Evolutionary conservation across 2,329 filamentous ascomycete genomes (phyloP), one percentile per base, ranked within the genome.

Genomic region (Stagonosporopsis cucurbitacearum): DNA sequence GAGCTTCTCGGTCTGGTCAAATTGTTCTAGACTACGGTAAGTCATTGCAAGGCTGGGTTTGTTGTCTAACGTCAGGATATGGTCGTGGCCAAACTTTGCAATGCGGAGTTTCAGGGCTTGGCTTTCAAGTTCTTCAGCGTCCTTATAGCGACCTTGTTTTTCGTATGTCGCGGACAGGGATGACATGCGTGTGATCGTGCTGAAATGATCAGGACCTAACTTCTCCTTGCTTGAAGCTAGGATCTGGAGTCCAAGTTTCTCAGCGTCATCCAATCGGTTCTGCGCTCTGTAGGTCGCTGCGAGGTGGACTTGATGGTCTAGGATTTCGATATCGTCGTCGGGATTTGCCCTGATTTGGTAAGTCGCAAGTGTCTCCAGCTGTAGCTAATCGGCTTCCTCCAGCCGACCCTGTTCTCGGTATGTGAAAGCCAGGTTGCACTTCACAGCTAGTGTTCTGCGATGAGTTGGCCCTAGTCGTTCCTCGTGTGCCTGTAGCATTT

Each of bases 61-160:
- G 36, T 22, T 58, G n/a, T 30, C 37, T 6, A 59, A 32, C 28
- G 52, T 56, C 3, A 33, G 30, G 26, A 37, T 30, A 20, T 51
- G 52, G 3, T 48, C 20, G 20, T 35, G 25, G 9, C 46, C 47
- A 4, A 52, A 20, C 6, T 15, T 26, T n/a, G 42, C 11, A 13
- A 28, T 35, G 12, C 25, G 7, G 4, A 54, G 17, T 17, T 48
- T 17, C n/a, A 57, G 23, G 3, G 19, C 2, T 20, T 41, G 30
- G 22, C 12, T 2, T 33, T 43, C 15, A 7, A 39, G 44, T 2
- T 36, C 36, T 51, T 26, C 25, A 4, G 36, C 45, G 13, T 57
- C 54, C 19, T 39, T 12, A 11, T 37, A 52, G 9, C 45, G 44
- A n/a, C 33, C 49, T 43, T 45, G 49, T 6, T 13, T 15, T 15